Conservation (phyloP, 352 stramenopile species). For the Globisporangium uncinulatum region DNA sequence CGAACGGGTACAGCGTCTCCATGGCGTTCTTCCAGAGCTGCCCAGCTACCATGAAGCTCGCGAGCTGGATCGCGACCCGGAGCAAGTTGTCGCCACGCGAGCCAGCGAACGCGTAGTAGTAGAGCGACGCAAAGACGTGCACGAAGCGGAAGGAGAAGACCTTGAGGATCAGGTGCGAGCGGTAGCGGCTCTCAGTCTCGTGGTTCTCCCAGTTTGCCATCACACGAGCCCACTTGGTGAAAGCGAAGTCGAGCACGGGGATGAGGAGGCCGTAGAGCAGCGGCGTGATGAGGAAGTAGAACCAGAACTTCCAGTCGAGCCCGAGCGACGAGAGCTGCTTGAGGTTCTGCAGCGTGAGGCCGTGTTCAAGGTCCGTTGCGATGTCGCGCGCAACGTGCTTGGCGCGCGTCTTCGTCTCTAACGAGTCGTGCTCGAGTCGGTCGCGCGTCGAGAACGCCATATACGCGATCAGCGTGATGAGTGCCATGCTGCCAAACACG, state of each 20-base stretch:
- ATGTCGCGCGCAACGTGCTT: conserved; percentile 44
- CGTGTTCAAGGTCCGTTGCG: conserved; percentile 24
- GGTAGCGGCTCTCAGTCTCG: conserved; percentile 74
- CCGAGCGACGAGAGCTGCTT: conserved; percentile 49
- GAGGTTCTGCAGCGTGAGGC: conserved; percentile 59
- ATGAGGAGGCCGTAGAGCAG: conserved; percentile 85
- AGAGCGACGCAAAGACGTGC: conserved; percentile 94
- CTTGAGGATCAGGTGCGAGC: conserved; percentile 96
- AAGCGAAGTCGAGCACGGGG: conserved; percentile 65
- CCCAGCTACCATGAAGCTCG: conserved; percentile 92
- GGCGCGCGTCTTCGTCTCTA: conserved; percentile 38
- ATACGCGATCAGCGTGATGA: conserved; percentile 55
- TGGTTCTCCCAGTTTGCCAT: conserved; percentile 96
- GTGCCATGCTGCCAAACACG: conserved; percentile 48
- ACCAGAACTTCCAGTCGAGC: conserved; percentile 74
- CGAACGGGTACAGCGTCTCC: conserved; percentile 84
- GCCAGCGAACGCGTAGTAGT: conserved; percentile 93
- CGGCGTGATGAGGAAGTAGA: conserved; percentile 81
- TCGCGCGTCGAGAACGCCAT: conserved; percentile 75
- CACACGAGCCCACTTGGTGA: conserved; percentile 80
- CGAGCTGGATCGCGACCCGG: conserved; percentile 88
- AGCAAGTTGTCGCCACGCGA: conserved; percentile 57
- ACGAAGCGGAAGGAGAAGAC: conserved; percentile 98
- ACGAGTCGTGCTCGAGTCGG: conserved; percentile 49
- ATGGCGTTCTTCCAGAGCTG: conserved; percentile 93